phyloP scores from a whole-genome alignment of 257 asterid species.

The Solanum ossicruentum region DNA sequence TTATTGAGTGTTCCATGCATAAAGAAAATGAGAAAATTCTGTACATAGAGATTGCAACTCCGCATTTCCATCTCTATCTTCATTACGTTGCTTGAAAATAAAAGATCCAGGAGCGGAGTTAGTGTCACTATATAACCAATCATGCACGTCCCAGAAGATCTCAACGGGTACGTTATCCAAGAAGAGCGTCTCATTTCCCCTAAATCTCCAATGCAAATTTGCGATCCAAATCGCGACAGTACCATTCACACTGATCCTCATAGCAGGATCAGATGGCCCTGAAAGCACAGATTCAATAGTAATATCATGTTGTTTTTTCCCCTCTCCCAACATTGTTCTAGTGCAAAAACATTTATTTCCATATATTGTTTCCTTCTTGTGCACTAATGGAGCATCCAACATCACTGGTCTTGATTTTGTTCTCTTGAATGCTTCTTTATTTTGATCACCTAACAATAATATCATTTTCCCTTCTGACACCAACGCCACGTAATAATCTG shows the following conservation, averaged over 20 bases:
- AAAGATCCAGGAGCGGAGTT: constrained; percentile 49
- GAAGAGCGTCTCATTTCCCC: constrained; percentile 62
- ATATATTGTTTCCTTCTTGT: constrained; percentile 63
- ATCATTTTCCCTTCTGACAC: constrained; percentile 43
- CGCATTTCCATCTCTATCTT: constrained; percentile 1
- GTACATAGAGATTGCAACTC: constrained; percentile 10
- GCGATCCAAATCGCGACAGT: constrained; percentile 40
- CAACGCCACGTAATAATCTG: constrained; percentile 66
- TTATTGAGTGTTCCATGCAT: constrained; percentile 65
- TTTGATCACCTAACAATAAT: constrained; percentile 58
- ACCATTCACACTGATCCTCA: constrained; percentile 85
- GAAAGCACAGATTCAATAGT: constrained; percentile 41
- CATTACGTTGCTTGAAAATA: constrained; percentile 38
- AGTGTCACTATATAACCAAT: constrained; percentile 43
- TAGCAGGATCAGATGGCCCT: constrained; percentile 53
- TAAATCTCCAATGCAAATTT: constrained; percentile 79
- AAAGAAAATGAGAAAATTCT: constrained; percentile 64
- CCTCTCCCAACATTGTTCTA: constrained; percentile 44
- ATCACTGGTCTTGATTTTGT: constrained; percentile 28
- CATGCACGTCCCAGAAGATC: constrained; percentile 84
- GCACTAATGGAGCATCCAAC: constrained; percentile 38
- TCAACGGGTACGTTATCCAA: constrained; percentile 55
- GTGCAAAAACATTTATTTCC: constrained; percentile 70
- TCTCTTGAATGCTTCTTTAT: constrained; percentile 55
- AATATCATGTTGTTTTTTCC: constrained; percentile 50